Evolutionary conservation across 345 rosid species (phyloP).

Genomic region (Adansonia digitata): DNA sequence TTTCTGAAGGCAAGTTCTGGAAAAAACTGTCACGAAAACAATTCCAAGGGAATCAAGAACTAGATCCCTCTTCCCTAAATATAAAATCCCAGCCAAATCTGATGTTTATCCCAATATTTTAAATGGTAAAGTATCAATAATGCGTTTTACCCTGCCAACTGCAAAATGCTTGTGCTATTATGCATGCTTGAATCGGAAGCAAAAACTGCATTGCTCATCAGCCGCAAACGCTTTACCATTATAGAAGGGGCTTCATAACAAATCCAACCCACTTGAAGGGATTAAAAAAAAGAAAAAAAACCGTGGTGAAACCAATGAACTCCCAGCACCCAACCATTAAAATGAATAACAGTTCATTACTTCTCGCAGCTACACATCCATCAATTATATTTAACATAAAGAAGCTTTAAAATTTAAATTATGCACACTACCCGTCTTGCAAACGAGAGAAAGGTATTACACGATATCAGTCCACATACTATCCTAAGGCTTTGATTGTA

Average conservation of each 20-base stretch:
- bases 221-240: not conserved
- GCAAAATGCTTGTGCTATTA: not conserved
- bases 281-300: too few relatives aligned
- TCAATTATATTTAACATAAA: conserved; percentile 5
- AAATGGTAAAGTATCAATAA: too few relatives aligned
- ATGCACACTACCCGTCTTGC: conserved; percentile 17
- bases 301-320: not conserved
- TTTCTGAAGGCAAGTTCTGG: too few relatives aligned
- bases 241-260: not conserved
- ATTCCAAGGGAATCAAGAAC: too few relatives aligned
- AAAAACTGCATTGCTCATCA: not conserved
- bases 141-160: too few relatives aligned
- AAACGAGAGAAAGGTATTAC: not conserved
- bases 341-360: not conserved
- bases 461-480: not conserved
- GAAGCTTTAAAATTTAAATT: not conserved
- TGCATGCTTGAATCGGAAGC: not conserved
- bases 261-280: not conserved
- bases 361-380: not conserved
- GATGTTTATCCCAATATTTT: too few relatives aligned
- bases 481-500: conserved; percentile 11
- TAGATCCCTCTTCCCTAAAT: too few relatives aligned
- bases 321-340: not conserved
- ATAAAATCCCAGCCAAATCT: too few relatives aligned
- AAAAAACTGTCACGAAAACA: too few relatives aligned